phyloP scores from a whole-genome alignment of 192 early-diverging fungal genomes.

The Pilaira anomala region DNA sequence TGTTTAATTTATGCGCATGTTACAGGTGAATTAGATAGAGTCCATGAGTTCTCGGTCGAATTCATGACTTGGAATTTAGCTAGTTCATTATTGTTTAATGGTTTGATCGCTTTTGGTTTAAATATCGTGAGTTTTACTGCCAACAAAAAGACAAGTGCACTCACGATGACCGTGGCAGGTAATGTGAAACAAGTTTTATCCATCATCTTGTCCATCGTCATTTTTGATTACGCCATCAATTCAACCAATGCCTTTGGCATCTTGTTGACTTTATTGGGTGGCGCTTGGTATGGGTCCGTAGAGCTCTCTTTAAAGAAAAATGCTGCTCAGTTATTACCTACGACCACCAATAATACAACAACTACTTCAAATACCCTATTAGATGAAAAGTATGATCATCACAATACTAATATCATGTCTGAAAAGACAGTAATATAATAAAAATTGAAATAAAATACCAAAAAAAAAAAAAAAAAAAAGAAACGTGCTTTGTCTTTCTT shows the following conservation, averaged over 20 bases:
- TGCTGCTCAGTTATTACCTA: too few relatives aligned
- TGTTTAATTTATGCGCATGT: conserved; percentile 40
- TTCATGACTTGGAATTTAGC: conserved; percentile 22
- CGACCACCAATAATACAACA: too few relatives aligned
- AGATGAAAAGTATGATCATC: background rate
- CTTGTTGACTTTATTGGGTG: conserved; percentile 57
- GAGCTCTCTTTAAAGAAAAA: background rate
- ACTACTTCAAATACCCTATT: too few relatives aligned
- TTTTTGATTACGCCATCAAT: conserved; percentile 59
- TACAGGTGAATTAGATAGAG: conserved; percentile 46
- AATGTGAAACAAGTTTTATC: conserved; percentile 78
- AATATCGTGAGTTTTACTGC: conserved; percentile 67
- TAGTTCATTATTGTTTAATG: conserved; percentile 59
- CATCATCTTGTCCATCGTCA: conserved; percentile 57
- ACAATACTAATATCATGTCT: background rate
- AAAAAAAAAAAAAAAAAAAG: too few relatives aligned
- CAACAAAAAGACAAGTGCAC: conserved; percentile 61
- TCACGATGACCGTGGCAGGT: conserved; percentile 63
- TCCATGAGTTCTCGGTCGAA: conserved; percentile 12
- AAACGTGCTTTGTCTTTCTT: too few relatives aligned
- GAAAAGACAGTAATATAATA: too few relatives aligned
- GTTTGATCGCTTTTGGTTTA: conserved; percentile 61
- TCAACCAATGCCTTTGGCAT: conserved; percentile 58
- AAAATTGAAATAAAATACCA: too few relatives aligned
- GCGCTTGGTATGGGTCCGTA: conserved; percentile 54